A percentile compares a stretch with the other conserved stretches of the same genome.
phyloP scores from a whole-genome alignment of 2,329 filamentous ascomycete species.

The Pseudogymnoascus sp. region DNA sequence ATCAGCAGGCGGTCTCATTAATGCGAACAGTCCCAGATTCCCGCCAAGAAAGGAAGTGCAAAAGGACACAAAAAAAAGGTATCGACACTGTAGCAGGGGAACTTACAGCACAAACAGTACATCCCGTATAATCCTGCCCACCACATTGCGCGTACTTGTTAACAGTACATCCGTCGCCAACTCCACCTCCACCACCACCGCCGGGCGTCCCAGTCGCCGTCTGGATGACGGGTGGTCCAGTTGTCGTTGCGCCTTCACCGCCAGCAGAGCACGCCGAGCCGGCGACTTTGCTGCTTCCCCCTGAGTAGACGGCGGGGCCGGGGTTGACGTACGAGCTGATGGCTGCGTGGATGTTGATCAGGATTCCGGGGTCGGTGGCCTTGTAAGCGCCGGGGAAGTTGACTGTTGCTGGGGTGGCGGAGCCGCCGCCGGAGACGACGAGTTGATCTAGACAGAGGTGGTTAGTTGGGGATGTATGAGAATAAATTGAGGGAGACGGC shows the following conservation, averaged over 20 bases:
- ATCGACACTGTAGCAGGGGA: not conserved
- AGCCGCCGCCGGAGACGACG: conserved; percentile 36
- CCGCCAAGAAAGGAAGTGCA: not conserved
- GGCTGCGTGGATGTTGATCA: conserved; percentile 23
- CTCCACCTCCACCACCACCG: not conserved
- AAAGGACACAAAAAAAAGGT: not conserved
- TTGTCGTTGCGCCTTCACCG: conserved; percentile 12
- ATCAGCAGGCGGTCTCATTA: not conserved
- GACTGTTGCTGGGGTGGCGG: conserved; percentile 34
- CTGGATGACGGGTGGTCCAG: conserved; percentile 2
- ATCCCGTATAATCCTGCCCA: conserved; percentile 13
- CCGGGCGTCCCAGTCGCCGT: not conserved
- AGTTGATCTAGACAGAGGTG: conserved; percentile 34
- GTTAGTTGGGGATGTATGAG: conserved; percentile 37
- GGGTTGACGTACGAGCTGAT: conserved; percentile 31
- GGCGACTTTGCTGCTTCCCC: conserved; percentile 14
- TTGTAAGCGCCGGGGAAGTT: conserved; percentile 19
- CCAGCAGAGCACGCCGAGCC: conserved; percentile 14
- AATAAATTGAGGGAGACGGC: conserved; percentile 22
- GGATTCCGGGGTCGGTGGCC: conserved; percentile 14
- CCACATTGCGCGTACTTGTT: conserved; percentile 16
- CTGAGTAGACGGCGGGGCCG: conserved; percentile 28
- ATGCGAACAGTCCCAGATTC: not conserved
- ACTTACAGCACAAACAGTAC: conserved; percentile 12
- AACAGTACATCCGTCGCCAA: conserved; percentile 11